Base-by-base conservation (phyloP, 257 asterid genomes). In the Ocimum tenuiflorum region DNA sequence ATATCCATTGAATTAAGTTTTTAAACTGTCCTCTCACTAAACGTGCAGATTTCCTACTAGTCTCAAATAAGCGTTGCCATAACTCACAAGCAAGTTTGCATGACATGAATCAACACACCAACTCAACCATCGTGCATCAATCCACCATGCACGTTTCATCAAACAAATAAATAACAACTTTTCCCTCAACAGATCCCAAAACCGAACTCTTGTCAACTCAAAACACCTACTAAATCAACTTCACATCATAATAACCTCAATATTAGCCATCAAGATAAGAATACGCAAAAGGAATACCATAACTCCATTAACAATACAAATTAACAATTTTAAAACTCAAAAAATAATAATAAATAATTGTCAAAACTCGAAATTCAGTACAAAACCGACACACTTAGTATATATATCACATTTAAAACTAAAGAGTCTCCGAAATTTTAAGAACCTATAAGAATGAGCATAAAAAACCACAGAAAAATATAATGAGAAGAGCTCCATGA, bases 401-500 rank as follows among this genome's bases (percentile, higher is more conserved):
- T 31, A 59, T 31, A 0, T 22, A 43, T 14, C 7, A 22, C 63
- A 13, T 6, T 68, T 15, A 48, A 42, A 18, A 53, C 20, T 19
- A 18, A 48, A 69, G 43, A 10, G 18, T 36, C 17, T 8, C 7
- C 10, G 0, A 3, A 36, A 13, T 13, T n/a, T 27, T 2, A 17
- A 4, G 22, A 56, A 54, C 18, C 36, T 0, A 22, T 13, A 24
- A 20, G 23, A 60, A 42, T 22, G 57, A 63, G 19, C 1, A 47
- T 6, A 58, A 22, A 80, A 62, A 85, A 71, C 24, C 36, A 50
- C 22, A 66, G 58, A 24, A 76, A 24, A 19, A 11, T 53, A 63
- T 60, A 66, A 71, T 63, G 67, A 61, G 73, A 77, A 67, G 23
- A 77, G 79, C 83, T 69, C 82, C 87, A 77, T 73, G 69, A 36